A percentile compares a stretch with the other conserved stretches of the same genome.
phyloP scores from a whole-genome alignment of 805 yeast species.

The Scheffersomyces stipitis region DNA sequence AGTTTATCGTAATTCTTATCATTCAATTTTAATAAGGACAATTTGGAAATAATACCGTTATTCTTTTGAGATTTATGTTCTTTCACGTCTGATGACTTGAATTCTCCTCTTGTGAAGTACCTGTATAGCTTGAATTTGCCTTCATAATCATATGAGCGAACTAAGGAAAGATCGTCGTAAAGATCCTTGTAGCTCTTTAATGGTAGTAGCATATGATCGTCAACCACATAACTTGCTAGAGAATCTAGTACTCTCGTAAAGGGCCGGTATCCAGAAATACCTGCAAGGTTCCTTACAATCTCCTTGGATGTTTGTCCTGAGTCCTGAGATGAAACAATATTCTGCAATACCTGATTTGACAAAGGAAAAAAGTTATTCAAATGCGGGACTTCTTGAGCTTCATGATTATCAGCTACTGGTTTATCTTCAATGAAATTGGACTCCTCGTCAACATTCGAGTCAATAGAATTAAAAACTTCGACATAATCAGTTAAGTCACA shows the following conservation, averaged over 20 bases:
- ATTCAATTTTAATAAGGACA: slow-evolving; percentile 14
- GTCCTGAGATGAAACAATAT: slow-evolving; percentile 38
- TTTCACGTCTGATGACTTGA: slow-evolving; percentile 5
- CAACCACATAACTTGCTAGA: slow-evolving; percentile 40
- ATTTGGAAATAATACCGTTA: slow-evolving; percentile 1
- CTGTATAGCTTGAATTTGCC: slow-evolving; percentile 75
- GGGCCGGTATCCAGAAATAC: slow-evolving; percentile 52
- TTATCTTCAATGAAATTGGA: neutral
- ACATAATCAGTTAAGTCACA: slow-evolving; percentile 43
- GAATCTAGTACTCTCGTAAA: slow-evolving; percentile 52
- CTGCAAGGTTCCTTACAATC: slow-evolving; percentile 49
- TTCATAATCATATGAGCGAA: slow-evolving; percentile 67
- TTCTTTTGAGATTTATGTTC: slow-evolving; percentile 8
- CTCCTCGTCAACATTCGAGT: slow-evolving; percentile 1
- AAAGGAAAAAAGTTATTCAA: slow-evolving; percentile 61
- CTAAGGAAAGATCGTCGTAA: slow-evolving; percentile 32
- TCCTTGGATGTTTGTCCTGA: slow-evolving; percentile 64
- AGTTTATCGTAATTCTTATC: slow-evolving; percentile 15
- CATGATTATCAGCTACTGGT: neutral
- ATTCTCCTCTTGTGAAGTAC: slow-evolving; percentile 33
- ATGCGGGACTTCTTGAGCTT: slow-evolving; percentile 18
- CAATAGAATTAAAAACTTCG: slow-evolving; percentile 15
- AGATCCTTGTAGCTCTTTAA: slow-evolving; percentile 26
- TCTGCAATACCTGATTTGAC: slow-evolving; percentile 60
- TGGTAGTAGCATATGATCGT: slow-evolving; percentile 14